Conservation (phyloP, 2,329 filamentous ascomycete species). For the Hypomyces rosellus region DNA sequence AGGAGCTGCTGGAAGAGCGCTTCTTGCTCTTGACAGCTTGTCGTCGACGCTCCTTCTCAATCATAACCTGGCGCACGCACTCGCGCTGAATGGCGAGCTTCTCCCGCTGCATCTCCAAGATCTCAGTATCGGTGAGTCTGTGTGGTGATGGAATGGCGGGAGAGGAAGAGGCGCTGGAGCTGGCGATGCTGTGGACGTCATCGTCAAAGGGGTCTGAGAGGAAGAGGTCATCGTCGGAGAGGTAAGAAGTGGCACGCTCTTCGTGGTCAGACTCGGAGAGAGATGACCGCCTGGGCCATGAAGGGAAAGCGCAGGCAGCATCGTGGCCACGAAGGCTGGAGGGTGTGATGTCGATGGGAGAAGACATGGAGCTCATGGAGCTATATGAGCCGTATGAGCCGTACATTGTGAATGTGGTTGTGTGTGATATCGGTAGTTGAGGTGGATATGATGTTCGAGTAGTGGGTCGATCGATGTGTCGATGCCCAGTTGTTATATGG, state of each 20-base stretch:
- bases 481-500: not conserved
- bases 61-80: constrained; percentile 42
- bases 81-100: constrained; percentile 46
- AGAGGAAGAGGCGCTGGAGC: constrained; percentile 36
- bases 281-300: constrained; percentile 51
- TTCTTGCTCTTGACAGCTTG: constrained; percentile 32
- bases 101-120: constrained; percentile 45
- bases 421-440: not conserved
- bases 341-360: constrained; percentile 41
- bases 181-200: constrained; percentile 42
- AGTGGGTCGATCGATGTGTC: too few relatives aligned
- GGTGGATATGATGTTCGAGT: not conserved
- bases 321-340: constrained; percentile 36
- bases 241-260: constrained; percentile 47
- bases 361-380: constrained; percentile 38
- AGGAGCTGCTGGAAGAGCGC: constrained; percentile 31
- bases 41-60: constrained; percentile 50
- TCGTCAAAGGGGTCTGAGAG: constrained; percentile 45
- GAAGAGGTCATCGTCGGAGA: constrained; percentile 60
- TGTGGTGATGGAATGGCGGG: constrained; percentile 27
- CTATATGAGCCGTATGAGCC: constrained; percentile 45
- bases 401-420: constrained; percentile 33
- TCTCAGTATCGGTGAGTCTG: constrained; percentile 39
- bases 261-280: constrained; percentile 37
- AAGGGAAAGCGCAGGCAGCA: constrained; percentile 49